Base-by-base conservation (phyloP, 176 grass and related monocot species). In the Carex littledalei region DNA sequence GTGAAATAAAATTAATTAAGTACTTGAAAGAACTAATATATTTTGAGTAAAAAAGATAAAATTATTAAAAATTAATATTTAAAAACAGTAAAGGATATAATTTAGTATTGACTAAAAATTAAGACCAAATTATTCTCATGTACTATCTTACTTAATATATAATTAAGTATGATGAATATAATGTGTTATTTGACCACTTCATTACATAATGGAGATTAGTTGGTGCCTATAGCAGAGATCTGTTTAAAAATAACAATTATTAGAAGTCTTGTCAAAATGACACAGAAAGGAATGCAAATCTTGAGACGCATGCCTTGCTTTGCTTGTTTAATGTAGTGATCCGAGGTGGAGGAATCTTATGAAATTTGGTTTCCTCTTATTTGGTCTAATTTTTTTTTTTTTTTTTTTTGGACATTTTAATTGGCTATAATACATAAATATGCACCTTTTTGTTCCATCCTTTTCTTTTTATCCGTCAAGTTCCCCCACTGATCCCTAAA, bases 401-500 rank as follows among this genome's bases (percentile, higher is more conserved):
- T 63, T 50, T 77, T 13, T 77, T 24, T 63, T 22, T 54, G 52
- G 37, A 15, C 20, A 53, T 53, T 26, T 26, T 76, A 76, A 76
- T 61, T 82, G 59, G 26, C 6, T 65, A 82, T 18, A 82, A 47
- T 32, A 49, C 43, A 53, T 82, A 64, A 64, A 82, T 29, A 14
- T 65, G 80, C 12, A 64, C 55, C 80, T 82, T 82, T 63, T 32
- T 82, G 80, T 82, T 67, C 60, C 80, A 82, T 29, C 61, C 35
- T 26, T 82, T 82, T 50, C 39, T 82, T 81, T 82, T 82, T 82
- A 82, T 82, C 61, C 17, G 2, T 77, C 89, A 88, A 88, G 82
- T 84, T 56, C 71, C 81, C 81, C 91, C 83, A 88, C 86, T 90
- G 77, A 82, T 50, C 86, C 84, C 85, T 57, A 81, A 85, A 90